Evolutionary conservation across 345 rosid genomes (phyloP).

Genomic region (Acer saccharum): DNA sequence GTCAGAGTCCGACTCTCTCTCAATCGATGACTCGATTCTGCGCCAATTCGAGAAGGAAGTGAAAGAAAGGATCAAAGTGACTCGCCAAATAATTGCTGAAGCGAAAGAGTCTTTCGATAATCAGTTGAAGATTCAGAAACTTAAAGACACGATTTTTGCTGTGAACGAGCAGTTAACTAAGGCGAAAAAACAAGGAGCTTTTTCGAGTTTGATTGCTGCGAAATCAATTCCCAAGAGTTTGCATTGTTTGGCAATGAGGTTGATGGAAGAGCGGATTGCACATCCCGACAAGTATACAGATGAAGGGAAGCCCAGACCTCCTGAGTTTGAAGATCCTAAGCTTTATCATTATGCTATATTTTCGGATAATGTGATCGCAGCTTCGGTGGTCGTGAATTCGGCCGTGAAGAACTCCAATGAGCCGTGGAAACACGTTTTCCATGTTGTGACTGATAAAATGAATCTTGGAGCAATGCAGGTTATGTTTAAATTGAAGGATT

Average conservation of each 20-base stretch:
- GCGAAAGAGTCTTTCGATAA: slow-evolving; percentile 96
- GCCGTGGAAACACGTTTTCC: slow-evolving; percentile 93
- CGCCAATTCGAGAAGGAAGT: slow-evolving; percentile 92
- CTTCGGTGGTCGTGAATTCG: slow-evolving; percentile 94
- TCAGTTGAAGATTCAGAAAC: slow-evolving; percentile 93
- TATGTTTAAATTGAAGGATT: slow-evolving; percentile 89
- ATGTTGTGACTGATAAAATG: slow-evolving; percentile 98
- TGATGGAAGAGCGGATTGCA: slow-evolving; percentile 95
- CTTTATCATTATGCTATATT: slow-evolving; percentile 93
- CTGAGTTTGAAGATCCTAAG: slow-evolving; percentile 79
- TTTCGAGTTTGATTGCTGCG: slow-evolving; percentile 91
- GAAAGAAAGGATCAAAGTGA: slow-evolving; percentile 86
- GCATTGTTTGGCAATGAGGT: slow-evolving; percentile 93
- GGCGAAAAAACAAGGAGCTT: slow-evolving; percentile 97
- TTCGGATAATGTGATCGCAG: slow-evolving; percentile 92
- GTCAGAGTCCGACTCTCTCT: slow-evolving; percentile 57
- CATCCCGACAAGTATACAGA: slow-evolving; percentile 78
- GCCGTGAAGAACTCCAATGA: slow-evolving; percentile 93
- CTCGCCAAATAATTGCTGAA: slow-evolving; percentile 84
- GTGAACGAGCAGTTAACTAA: slow-evolving; percentile 88
- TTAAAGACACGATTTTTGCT: slow-evolving; percentile 84
- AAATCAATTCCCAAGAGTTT: slow-evolving; percentile 92
- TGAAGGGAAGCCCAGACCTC: slow-evolving; percentile 64
- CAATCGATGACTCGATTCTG: slow-evolving; percentile 67
- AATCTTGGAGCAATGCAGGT: slow-evolving; percentile 99